phyloP scores from a whole-genome alignment of 2,329 filamentous ascomycete genomes.

The Xylariomycetidae sp. region DNA sequence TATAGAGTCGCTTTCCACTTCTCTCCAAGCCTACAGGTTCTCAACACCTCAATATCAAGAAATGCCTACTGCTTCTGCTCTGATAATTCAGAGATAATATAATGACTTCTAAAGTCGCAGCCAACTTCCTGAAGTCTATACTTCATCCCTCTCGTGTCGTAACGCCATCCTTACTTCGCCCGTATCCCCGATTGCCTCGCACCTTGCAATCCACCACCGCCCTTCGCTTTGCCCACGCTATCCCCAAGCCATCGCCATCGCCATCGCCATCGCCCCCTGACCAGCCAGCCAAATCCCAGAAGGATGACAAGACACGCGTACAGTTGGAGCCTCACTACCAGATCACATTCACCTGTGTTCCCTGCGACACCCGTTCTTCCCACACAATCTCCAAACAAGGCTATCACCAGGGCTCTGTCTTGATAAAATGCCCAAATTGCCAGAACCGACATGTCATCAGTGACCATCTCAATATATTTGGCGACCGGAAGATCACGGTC shows the following conservation, averaged over 20 bases:
- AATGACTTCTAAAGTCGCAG: conserved; percentile 20
- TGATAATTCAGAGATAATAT: too few relatives aligned
- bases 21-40: too few relatives aligned
- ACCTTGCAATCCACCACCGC: conserved; percentile 17
- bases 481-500: conserved; percentile 63
- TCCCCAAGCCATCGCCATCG: conserved; percentile 21
- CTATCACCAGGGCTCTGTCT: conserved; percentile 83
- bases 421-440: conserved; percentile 85
- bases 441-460: conserved; percentile 85
- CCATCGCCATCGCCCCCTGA: conserved; percentile 1
- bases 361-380: conserved; percentile 73
- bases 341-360: conserved; percentile 88
- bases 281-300: conserved; percentile 25
- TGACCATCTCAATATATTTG: conserved; percentile 80
- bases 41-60: too few relatives aligned
- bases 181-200: conserved; percentile 18
- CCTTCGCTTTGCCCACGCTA: conserved; percentile 23
- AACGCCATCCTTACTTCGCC: conserved; percentile 13
- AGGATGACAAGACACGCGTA: conserved; percentile 8
- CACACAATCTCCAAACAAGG: conserved; percentile 91
- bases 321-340: conserved; percentile 72
- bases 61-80: too few relatives aligned
- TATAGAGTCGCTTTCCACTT: too few relatives aligned
- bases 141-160: conserved; percentile 10
- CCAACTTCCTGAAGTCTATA: conserved; percentile 8